phyloP scores from a whole-genome alignment of 148 eudicot genomes.

The Oxyria digyna region DNA sequence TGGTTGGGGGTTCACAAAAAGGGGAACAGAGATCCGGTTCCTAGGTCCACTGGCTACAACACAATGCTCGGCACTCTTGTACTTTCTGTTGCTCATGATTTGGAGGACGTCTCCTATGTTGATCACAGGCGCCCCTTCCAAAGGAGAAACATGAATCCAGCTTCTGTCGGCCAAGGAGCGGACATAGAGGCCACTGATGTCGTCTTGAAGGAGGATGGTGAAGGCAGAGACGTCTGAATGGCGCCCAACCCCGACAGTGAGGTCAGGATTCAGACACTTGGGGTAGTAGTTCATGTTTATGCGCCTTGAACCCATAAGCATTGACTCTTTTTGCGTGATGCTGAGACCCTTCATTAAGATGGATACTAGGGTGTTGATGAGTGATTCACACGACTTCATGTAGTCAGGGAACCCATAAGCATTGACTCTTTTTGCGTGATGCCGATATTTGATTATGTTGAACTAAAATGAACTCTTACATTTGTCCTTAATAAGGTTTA shows the following conservation, averaged over 20 bases:
- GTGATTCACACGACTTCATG: background rate
- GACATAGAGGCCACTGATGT: constrained; percentile 18
- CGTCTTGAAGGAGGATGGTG: constrained; percentile 22
- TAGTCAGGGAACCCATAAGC: too few species aligned
- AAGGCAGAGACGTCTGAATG: constrained; percentile 20
- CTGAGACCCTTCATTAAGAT: background rate
- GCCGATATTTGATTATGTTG: too few species aligned
- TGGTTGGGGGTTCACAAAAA: too few species aligned
- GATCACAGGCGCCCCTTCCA: constrained; percentile 13
- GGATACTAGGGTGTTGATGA: background rate
- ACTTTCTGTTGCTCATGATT: constrained; percentile 19
- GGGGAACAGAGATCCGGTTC: too few species aligned
- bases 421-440: too few species aligned
- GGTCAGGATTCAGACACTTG: constrained; percentile 18
- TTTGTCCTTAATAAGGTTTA: too few species aligned
- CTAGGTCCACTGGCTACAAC: too few species aligned
- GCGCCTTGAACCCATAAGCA: background rate
- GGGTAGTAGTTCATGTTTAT: constrained; percentile 17
- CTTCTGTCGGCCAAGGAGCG: background rate
- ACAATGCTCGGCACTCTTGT: too few species aligned
- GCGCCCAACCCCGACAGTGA: constrained; percentile 18
- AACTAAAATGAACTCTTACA: too few species aligned
- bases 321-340: background rate
- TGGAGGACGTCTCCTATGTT: constrained; percentile 19
- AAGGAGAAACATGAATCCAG: constrained; percentile 20